A percentile compares a stretch with the other conserved stretches of the same genome.
Conservation (phyloP, 257 asterid genomes). For the Fraxinus americana region DNA sequence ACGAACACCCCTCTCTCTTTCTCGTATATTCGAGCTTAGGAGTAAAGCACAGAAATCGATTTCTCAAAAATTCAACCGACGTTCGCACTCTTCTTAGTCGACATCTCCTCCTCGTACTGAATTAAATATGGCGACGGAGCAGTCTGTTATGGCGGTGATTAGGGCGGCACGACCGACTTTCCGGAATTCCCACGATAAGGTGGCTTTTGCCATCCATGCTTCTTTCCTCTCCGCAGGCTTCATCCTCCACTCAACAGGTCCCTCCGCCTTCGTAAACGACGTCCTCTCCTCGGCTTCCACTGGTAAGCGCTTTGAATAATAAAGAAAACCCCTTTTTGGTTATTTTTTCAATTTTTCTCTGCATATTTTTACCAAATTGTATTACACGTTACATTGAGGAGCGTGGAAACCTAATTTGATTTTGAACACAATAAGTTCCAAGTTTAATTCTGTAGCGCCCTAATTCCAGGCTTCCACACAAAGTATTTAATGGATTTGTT, state of each 20-base stretch:
- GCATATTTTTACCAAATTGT: not conserved
- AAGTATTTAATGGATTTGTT: not conserved
- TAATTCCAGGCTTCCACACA: not conserved
- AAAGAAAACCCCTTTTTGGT: not conserved
- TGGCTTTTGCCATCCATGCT: conserved; percentile 68
- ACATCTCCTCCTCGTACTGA: not conserved
- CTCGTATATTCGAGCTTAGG: too few species aligned
- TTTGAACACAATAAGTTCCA: not conserved
- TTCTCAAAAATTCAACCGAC: too few species aligned
- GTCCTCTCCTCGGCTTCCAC: conserved; percentile 46
- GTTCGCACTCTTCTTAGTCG: not conserved
- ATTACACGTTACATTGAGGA: not conserved
- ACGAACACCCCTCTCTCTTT: too few species aligned
- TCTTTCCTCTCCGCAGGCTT: conserved; percentile 67
- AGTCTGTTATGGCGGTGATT: conserved; percentile 62
- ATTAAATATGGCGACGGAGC: conserved; percentile 51
- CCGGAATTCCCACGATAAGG: conserved; percentile 57
- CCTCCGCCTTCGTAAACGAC: conserved; percentile 57
- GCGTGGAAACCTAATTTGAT: not conserved
- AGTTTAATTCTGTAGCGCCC: not conserved
- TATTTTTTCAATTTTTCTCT: too few species aligned
- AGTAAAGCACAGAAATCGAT: too few species aligned
- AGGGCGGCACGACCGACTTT: conserved; percentile 77
- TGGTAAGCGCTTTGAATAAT: conserved; percentile 39
- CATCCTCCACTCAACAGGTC: conserved; percentile 65